These are phyloP conservation scores for Rhizoctonia solani DNA, from an alignment of 1,284 basidiomycete genomes.

Conservation along the genomic window DNA sequence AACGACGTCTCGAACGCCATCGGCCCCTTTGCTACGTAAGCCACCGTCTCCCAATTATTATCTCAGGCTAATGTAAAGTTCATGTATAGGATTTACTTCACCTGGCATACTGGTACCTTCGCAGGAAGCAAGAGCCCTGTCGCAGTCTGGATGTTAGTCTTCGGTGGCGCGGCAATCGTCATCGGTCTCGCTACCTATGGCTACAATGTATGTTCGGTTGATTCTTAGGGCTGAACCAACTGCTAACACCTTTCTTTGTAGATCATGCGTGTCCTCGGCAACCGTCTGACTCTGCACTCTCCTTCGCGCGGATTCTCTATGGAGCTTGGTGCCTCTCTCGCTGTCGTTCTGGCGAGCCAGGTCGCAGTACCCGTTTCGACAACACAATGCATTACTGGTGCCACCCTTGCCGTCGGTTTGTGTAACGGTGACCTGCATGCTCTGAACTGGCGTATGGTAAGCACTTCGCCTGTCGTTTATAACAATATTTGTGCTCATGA, in stretches of 20 bases:
- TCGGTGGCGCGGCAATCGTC: slow-evolving; percentile 48
- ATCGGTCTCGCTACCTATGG: slow-evolving; percentile 53
- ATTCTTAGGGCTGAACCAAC: slow-evolving; percentile 23
- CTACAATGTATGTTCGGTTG: slow-evolving; percentile 42
- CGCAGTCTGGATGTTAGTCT: slow-evolving; percentile 52
- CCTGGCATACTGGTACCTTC: slow-evolving; percentile 47
- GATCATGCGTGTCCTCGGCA: slow-evolving; percentile 48
- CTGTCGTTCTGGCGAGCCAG: slow-evolving; percentile 51
- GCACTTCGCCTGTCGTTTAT: slow-evolving; percentile 40
- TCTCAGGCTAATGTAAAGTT: not conserved
- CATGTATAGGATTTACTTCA: slow-evolving; percentile 45
- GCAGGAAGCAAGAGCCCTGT: slow-evolving; percentile 45
- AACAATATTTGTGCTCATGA: too few relatives aligned
- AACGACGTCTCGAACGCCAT: slow-evolving; percentile 51
- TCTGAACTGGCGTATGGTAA: slow-evolving; percentile 46
- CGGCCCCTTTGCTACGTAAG: slow-evolving; percentile 48
- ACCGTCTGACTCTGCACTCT: slow-evolving; percentile 51
- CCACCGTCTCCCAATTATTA: not conserved
- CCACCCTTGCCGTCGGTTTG: slow-evolving; percentile 51
- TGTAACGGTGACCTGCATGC: slow-evolving; percentile 48
- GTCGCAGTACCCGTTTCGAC: slow-evolving; percentile 49
- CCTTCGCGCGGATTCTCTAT: slow-evolving; percentile 54
- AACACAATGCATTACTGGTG: slow-evolving; percentile 52
- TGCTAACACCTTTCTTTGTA: slow-evolving; percentile 38
- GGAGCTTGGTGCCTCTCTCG: slow-evolving; percentile 53